A percentile compares a stretch with the other conserved stretches of the same genome.
phyloP scores from a whole-genome alignment of 2,329 filamentous ascomycete species.

The Fusarium sarcochroum region DNA sequence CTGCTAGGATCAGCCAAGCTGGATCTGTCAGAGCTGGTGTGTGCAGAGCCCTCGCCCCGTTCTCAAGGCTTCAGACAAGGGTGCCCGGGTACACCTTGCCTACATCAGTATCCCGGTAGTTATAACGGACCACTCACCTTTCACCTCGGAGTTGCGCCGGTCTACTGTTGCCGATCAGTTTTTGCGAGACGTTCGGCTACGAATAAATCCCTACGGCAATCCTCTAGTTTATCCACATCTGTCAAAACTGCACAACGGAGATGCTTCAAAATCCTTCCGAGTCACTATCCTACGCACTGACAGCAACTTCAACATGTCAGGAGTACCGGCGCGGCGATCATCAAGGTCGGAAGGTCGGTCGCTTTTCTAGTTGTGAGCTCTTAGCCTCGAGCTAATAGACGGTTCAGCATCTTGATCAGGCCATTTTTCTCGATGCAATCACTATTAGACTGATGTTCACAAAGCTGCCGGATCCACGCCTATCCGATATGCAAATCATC shows the following conservation, averaged over 20 bases:
- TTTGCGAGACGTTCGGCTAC: slow-evolving; percentile 34
- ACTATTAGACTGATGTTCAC: background rate
- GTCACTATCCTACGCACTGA: slow-evolving; percentile 25
- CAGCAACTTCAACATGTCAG: slow-evolving; percentile 11
- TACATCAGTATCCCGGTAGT: slow-evolving; percentile 36
- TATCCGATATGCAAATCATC: slow-evolving; percentile 36
- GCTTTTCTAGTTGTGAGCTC: background rate
- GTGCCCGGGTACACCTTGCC: slow-evolving; percentile 27
- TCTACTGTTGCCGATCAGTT: slow-evolving; percentile 35
- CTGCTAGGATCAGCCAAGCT: slow-evolving; percentile 35
- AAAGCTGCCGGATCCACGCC: background rate
- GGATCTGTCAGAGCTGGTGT: slow-evolving; percentile 40
- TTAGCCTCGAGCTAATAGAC: slow-evolving; percentile 1
- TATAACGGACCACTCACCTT: slow-evolving; percentile 31
- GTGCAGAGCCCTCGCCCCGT: slow-evolving; percentile 31
- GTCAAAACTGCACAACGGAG: slow-evolving; percentile 40
- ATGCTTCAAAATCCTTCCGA: slow-evolving; percentile 29
- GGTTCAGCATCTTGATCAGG: background rate
- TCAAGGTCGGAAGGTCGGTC: background rate
- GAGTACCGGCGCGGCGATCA: background rate
- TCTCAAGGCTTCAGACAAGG: slow-evolving; percentile 24
- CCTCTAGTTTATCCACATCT: slow-evolving; percentile 37
- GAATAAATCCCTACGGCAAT: slow-evolving; percentile 43
- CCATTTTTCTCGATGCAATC: background rate
- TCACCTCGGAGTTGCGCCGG: slow-evolving; percentile 37